Evolutionary conservation across 1,284 basidiomycete genomes (phyloP), one percentile per base, ranked within the genome.

Genomic region (Retiboletus fuscus): DNA sequence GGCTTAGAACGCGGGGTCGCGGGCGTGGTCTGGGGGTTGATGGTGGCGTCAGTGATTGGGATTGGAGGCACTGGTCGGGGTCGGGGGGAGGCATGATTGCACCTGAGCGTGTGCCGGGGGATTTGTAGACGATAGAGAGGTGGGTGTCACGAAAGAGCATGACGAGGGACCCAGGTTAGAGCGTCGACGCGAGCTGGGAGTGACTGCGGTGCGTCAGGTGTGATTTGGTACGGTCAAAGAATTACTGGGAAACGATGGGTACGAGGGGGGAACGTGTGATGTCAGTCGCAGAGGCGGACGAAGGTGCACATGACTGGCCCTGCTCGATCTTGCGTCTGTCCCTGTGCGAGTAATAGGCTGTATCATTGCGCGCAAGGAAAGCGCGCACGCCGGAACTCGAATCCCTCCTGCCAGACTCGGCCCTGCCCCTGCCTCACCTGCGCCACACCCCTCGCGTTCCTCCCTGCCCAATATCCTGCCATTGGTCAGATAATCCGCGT

Each of bases 61-160:
- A 43, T 41, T 13, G 15, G 30, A 2, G 5, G 22, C 22, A 16
- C n/a, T 13, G 5, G 55, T 41, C 2, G 22, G 43, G 3, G 22
- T 57, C 49, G 12, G 72, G 8, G 22, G 20, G 16, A 34, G 70
- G n/a, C 20, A n/a, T 20, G 69, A 34, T 24, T 10, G 30, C 12
- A 41, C 26, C 61, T 28, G 53, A 34, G 3, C 6, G 24, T 28
- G 51, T 47, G 8, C 69, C 73, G 1, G 62, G 61, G 3, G 86
- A 85, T 77, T 93, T 94, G 86, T 96, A 94, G 0, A 98, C 85
- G 7, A 97, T 95, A 0, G 93, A 92, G 16, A 98, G 90, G 77
- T 97, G 96, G 0, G 95, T 95, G 82, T 92, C 95, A 70, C 96
- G 91, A 86, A 97, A 97, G 69, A 97, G 89, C 3, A 94, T 93